Conservation (phyloP, 352 stramenopile species). For the Phytopythium cucurbitacearum region DNA sequence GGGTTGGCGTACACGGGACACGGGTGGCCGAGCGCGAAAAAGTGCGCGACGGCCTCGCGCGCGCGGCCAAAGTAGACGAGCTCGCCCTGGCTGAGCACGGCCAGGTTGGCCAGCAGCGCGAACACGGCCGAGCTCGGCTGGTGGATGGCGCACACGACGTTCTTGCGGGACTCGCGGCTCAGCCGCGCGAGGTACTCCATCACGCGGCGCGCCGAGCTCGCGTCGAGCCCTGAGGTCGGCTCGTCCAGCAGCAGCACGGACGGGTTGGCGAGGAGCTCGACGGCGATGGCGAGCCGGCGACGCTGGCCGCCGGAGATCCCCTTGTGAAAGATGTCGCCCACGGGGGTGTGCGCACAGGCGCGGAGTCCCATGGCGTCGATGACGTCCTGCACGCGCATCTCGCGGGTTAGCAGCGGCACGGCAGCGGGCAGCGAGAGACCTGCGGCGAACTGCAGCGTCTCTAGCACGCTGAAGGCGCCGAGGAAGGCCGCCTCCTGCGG, state of each 20-base stretch:
- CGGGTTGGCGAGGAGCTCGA: constrained; percentile 92
- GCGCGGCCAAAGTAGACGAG: constrained; percentile 88
- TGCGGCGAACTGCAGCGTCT: constrained; percentile 62
- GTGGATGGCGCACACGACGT: constrained; percentile 81
- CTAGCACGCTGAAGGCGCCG: constrained; percentile 60
- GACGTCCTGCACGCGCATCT: constrained; percentile 56
- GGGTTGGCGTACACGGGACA: constrained; percentile 69
- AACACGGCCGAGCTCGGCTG: constrained; percentile 78
- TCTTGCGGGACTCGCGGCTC: constrained; percentile 48
- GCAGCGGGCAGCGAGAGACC: constrained; percentile 41
- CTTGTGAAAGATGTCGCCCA: constrained; percentile 85
- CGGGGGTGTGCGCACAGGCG: constrained; percentile 44
- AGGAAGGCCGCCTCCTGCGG: constrained; percentile 55
- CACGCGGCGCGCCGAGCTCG: constrained; percentile 82
- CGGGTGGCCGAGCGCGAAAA: constrained; percentile 40
- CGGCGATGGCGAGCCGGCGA: constrained; percentile 90
- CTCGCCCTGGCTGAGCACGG: constrained; percentile 63
- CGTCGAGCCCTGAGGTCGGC: constrained; percentile 90
- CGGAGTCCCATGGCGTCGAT: constrained; percentile 69
- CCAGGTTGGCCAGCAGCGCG: constrained; percentile 62
- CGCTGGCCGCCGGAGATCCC: constrained; percentile 86
- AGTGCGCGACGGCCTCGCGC: constrained; percentile 38
- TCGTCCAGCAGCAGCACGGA: constrained; percentile 95
- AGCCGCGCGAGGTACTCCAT: constrained; percentile 70
- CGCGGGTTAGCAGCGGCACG: constrained; percentile 30